Evolutionary conservation across 306 rosid genomes (phyloP), one percentile per base, ranked within the genome.

Genomic region (Gynostemma pentaphyllum): DNA sequence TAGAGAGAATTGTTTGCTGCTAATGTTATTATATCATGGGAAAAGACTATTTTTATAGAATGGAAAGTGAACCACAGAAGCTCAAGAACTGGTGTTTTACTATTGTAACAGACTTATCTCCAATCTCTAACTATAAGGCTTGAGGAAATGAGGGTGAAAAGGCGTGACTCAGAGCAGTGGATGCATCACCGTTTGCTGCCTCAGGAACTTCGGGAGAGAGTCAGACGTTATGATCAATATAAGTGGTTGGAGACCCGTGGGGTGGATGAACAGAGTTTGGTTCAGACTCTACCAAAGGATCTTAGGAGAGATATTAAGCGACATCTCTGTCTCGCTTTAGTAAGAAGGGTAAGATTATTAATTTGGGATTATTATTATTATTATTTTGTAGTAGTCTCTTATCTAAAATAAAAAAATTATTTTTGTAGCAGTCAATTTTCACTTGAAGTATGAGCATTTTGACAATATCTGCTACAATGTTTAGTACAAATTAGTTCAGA

Each of bases 181-280:
- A 92, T 92, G 99, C 99, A 84, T 70, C 99, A 92, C 59, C 96
- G 99, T 63, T 76, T 92, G 74, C 96, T 92, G 68, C 95, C 96
- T 21, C 90, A 63, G 41, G 94, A 82, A 1, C 96, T 92, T 51
- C 81, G 95, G 71, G 95, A 86, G 83, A 84, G 99, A 3, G 99
- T 92, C 42, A 86, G 99, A 69, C 94, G 96, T 45, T 92, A 92
- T 65, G 99, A 92, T 77, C 99, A 92, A 64, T 92, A 92, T 72
- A 92, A 92, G 80, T 92, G 99, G 99, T 63, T 92, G 82, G 99
- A 89, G 81, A 88, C 99, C 16, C 95, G 99, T 0, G 99, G 99
- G 4, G 96, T 92, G 57, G 96, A 92, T 12, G 96, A 92, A 78
- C 88, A 92, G 76, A 69, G 48, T 72, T 72, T 92, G 80, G 99